phyloP scores from a whole-genome alignment of 83 land plant species.

The Isoetes engelmannii region DNA sequence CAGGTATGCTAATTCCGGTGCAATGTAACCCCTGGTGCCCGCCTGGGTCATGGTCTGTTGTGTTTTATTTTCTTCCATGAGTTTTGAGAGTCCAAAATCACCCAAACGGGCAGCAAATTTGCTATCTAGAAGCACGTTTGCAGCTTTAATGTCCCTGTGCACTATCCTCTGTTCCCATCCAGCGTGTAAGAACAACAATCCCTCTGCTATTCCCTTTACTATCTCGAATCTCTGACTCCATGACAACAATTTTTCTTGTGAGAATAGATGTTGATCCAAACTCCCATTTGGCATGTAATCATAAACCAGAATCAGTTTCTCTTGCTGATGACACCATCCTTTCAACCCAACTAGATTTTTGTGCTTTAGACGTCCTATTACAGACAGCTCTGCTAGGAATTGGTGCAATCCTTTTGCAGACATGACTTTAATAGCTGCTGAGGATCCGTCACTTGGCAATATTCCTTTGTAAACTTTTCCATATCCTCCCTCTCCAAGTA shows the following conservation, averaged over 20 bases:
- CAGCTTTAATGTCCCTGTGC: constrained; percentile 4
- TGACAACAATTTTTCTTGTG: neutral
- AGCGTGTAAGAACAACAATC: neutral
- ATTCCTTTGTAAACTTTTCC: constrained; percentile 7
- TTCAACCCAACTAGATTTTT: neutral
- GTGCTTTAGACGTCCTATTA: neutral
- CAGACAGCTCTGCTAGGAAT: neutral
- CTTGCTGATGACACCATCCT: constrained; percentile 4
- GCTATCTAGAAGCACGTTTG: neutral
- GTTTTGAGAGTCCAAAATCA: neutral
- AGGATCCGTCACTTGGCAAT: neutral
- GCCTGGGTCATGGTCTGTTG: constrained; percentile 3
- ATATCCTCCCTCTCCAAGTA: neutral
- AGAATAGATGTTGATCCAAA: neutral
- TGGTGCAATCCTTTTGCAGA: neutral
- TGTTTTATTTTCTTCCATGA: neutral
- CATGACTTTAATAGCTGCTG: neutral
- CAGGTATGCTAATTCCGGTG: neutral
- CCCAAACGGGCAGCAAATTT: neutral
- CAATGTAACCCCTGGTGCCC: constrained; percentile 5
- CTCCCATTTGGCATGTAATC: constrained; percentile 8
- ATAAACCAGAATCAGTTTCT: neutral
- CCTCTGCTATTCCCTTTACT: neutral
- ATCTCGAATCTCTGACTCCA: neutral
- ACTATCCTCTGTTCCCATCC: constrained; percentile 2